Percentiles rank a stretch among this genome's conserved stretches.
These are phyloP conservation scores for Penicillium decumbens DNA, from an alignment of 2,329 filamentous ascomycete species.

Conservation along the genomic window DNA sequence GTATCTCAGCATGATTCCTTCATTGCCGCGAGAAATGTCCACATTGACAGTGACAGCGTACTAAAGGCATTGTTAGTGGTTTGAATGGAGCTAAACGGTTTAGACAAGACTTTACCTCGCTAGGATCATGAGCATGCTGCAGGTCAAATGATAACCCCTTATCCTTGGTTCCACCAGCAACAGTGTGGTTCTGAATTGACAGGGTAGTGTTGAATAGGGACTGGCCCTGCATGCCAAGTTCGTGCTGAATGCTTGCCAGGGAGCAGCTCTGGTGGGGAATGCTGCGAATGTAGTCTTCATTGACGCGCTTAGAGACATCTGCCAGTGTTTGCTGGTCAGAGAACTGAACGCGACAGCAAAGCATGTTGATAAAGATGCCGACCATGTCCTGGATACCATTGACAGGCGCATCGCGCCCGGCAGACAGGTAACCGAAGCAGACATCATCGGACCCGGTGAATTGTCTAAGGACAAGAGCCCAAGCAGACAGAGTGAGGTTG, in stretches of 20 bases:
- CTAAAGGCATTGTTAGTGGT: constrained; percentile 13
- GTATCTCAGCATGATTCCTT: constrained; percentile 39
- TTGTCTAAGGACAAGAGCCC: constrained; percentile 37
- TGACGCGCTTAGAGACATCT: constrained; percentile 43
- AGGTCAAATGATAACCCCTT: constrained; percentile 30
- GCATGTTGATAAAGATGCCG: constrained; percentile 53
- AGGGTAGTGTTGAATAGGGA: constrained; percentile 42
- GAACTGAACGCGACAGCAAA: constrained; percentile 48
- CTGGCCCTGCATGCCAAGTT: constrained; percentile 34
- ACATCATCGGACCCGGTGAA: constrained; percentile 37
- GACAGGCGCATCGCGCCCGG: constrained; percentile 45
- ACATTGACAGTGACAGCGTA: constrained; percentile 40
- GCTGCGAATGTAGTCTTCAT: constrained; percentile 45
- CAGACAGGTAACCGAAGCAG: constrained; percentile 41
- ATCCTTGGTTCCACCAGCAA: constrained; percentile 20
- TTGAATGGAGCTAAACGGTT: neutral
- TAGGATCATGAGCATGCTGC: constrained; percentile 36
- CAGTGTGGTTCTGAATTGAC: constrained; percentile 38
- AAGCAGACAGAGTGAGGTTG: constrained; percentile 36
- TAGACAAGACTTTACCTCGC: constrained; percentile 28
- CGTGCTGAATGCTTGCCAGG: constrained; percentile 46
- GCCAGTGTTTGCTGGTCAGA: constrained; percentile 33
- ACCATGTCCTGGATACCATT: constrained; percentile 45
- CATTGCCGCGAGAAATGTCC: constrained; percentile 33
- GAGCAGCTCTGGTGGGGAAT: constrained; percentile 51